Evolutionary conservation across 805 yeast species (phyloP), one percentile per base, ranked within the genome.

Genomic region (Saccharomyces paradoxus): DNA sequence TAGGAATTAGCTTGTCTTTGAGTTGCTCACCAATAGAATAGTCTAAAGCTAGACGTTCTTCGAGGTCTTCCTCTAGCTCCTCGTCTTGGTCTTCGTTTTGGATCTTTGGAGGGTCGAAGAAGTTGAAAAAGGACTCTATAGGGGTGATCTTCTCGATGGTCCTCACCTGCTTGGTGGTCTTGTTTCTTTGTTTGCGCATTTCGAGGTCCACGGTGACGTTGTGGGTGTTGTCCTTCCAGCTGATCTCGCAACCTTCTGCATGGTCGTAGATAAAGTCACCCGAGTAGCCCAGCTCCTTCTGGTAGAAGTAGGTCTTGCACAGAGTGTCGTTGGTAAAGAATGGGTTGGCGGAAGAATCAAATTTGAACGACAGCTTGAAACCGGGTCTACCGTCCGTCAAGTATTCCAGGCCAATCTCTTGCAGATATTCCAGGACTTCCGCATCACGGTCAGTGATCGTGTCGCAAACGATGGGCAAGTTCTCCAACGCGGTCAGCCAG

Each of bases 251-350:
- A 53, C 98, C 98, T 68, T 89, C 95, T 12, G 99, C 98, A 69
- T 89, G 96, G 73, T 92, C 97, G 72, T 92, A 94, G 62, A 94
- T 90, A 71, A 89, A 92, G 71, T 94, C 99, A 31, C 99, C 97
- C 30, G 91, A 84, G 72, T 89, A 89, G 24, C 96, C 97, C 62
- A 90, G 78, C 73, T 92, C 96, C 57, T 88, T 89, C 74, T 89
- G 96, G 75, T 94, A 94, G 74, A 82, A 91, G 73, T 94, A 94
- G 7, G 95, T 84, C 77, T 94, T 94, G 58, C 86, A 78, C 63
- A 94, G 79, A 53, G 75, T 74, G 61, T 74, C 77, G 74, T 92
- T 88, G 58, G 82, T 75, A 76, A 94, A 90, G 71, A 77, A 89
- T 32, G 85, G 85, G 72, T 91, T 91, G 51, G 76, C 76, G 9